Percentiles rank a stretch among this genome's conserved stretches.
These are phyloP conservation scores for Pythium aquatile DNA, from an alignment of 352 stramenopile species.

Conservation along the genomic window DNA sequence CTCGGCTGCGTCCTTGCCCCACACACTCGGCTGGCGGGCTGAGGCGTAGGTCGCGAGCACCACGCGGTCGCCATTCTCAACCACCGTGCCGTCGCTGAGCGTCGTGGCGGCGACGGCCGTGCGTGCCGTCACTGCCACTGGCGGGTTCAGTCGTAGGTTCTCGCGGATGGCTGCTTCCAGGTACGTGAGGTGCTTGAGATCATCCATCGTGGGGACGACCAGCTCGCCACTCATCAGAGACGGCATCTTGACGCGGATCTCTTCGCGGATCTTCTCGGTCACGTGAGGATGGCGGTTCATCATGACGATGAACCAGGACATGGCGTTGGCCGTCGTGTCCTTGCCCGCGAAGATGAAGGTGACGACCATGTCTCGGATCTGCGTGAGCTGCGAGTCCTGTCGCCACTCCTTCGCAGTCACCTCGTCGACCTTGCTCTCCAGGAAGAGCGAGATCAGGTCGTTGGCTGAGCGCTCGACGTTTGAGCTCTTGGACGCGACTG, in stretches of 20 bases:
- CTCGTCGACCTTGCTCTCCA: conserved; percentile 39
- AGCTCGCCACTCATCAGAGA: conserved; percentile 15
- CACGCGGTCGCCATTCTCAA: conserved; percentile 28
- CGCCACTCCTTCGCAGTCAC: conserved; percentile 11
- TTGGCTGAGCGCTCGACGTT: conserved; percentile 5
- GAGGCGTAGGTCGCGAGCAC: conserved; percentile 35
- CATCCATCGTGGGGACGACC: conserved; percentile 34
- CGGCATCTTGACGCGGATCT: conserved; percentile 40
- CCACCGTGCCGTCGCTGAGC: conserved; percentile 46
- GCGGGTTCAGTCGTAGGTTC: conserved; percentile 63
- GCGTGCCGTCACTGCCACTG: conserved; percentile 55
- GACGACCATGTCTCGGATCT: conserved; percentile 71
- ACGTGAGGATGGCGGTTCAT: conserved; percentile 49
- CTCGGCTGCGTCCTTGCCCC: conserved; percentile 35
- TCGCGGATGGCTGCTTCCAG: conserved; percentile 60
- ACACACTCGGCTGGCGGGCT: conserved; percentile 29
- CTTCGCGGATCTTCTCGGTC: conserved; percentile 48
- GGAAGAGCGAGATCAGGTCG: conserved; percentile 33
- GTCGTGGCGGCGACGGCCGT: conserved; percentile 37
- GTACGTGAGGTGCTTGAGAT: conserved; percentile 55
- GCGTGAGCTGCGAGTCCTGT: conserved; percentile 35
- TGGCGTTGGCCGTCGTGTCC: conserved; percentile 64
- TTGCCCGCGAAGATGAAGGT: conserved; percentile 74
- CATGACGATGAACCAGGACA: conserved; percentile 74
- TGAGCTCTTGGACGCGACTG: conserved; percentile 32